Evolutionary conservation across 768 basidiomycete species (phyloP).

Genomic region (Termitomyces sp.): DNA sequence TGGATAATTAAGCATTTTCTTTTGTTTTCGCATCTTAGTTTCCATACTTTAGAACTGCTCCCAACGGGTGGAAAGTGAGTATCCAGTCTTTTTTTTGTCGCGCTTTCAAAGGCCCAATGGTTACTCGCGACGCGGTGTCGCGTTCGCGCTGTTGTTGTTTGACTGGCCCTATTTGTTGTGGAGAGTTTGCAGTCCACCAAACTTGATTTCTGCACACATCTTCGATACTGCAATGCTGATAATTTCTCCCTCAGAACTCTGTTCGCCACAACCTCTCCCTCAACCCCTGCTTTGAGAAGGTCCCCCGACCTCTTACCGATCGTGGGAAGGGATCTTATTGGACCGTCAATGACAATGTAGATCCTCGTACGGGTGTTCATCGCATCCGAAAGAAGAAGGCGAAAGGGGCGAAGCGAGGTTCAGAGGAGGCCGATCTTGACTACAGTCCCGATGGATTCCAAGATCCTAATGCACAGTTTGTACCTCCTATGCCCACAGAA

Average conservation of each 20-base stretch:
- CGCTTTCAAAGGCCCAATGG: constrained; percentile 7
- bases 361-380: constrained; percentile 85
- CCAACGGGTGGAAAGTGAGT: constrained; percentile 89
- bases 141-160: constrained; percentile 63
- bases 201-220: constrained; percentile 19
- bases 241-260: constrained; percentile 56
- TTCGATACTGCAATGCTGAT: constrained; percentile 25
- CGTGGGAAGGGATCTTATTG: constrained; percentile 90
- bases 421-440: constrained; percentile 61
- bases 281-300: constrained; percentile 89
- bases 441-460: constrained; percentile 55
- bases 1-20: not conserved
- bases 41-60: constrained; percentile 83
- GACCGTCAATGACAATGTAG: constrained; percentile 89
- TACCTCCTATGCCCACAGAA: constrained; percentile 52
- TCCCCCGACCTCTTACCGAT: constrained; percentile 86
- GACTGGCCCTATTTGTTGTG: constrained; percentile 60
- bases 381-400: constrained; percentile 85
- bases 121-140: constrained; percentile 27
- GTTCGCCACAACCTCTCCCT: constrained; percentile 88
- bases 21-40: constrained; percentile 44
- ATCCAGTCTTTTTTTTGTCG: not conserved
- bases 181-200: constrained; percentile 31
- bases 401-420: constrained; percentile 49
- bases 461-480: constrained; percentile 54